Percentiles rank a stretch among this genome's conserved stretches.
Evolutionary conservation across 441 rosid species (phyloP).

Genomic region (Erysimum pusillum): DNA sequence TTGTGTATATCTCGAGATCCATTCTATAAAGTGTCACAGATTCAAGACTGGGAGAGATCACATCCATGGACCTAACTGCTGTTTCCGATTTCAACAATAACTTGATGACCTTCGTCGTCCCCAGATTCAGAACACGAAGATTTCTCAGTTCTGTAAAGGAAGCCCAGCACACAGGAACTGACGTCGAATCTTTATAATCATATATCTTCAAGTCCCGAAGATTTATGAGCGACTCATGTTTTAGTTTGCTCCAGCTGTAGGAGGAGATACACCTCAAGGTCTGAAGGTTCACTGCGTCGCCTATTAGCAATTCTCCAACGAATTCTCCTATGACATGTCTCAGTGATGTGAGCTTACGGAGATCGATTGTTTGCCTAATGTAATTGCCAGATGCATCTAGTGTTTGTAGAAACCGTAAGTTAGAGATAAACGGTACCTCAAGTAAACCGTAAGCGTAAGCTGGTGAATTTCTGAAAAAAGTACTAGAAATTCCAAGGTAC

Average conservation of each 20-base stretch:
- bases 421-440: background rate
- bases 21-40: background rate
- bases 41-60: conserved; percentile 14
- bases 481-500: conserved; percentile 33
- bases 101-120: background rate
- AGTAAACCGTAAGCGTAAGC: no score
- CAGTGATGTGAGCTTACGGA: conserved; percentile 2
- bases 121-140: background rate
- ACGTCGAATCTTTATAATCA: no score
- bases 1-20: background rate
- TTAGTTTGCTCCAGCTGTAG: conserved; percentile 2
- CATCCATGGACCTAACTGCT: conserved; percentile 8
- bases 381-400: background rate
- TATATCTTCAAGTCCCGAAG: background rate
- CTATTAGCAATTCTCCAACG: background rate
- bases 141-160: background rate
- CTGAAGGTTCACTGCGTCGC: background rate
- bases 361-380: background rate
- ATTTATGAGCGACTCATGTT: background rate
- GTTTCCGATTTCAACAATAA: background rate
- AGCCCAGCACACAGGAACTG: background rate
- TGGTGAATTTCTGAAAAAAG: background rate
- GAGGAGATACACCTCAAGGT: conserved; percentile 21
- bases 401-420: conserved; percentile 17
- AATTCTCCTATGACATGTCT: conserved; percentile 13